Evolutionary conservation across 305 asterid genomes (phyloP).

Genomic region (Stenogyne calaminthoides): DNA sequence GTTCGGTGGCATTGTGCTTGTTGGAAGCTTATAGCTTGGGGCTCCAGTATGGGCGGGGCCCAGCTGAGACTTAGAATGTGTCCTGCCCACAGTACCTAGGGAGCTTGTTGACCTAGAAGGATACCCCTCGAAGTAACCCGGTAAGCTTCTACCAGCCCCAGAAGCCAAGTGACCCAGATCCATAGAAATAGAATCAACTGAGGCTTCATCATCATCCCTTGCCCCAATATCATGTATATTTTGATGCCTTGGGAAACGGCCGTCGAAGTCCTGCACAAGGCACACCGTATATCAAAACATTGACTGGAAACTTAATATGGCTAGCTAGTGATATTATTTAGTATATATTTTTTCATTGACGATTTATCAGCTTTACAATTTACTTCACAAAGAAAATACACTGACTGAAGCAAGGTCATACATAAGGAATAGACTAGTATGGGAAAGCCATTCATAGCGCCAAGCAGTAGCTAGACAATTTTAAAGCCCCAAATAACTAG

Average conservation of each 20-base stretch:
- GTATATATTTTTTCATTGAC: not conserved
- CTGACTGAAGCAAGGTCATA: conserved; percentile 17
- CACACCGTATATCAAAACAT: conserved; percentile 14
- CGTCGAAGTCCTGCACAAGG: conserved; percentile 54
- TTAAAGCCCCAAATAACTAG: not conserved
- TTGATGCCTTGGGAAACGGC: conserved; percentile 46
- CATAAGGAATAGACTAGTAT: not conserved
- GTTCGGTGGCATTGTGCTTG: conserved; percentile 41
- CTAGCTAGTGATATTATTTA: not conserved
- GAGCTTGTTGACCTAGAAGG: conserved; percentile 46
- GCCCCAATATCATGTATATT: conserved; percentile 42
- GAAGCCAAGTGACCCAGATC: conserved; percentile 43
- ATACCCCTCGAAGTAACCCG: conserved; percentile 53
- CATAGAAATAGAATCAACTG: conserved; percentile 53
- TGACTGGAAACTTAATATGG: conserved; percentile 10
- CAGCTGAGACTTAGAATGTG: conserved; percentile 47
- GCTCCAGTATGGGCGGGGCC: conserved; percentile 47
- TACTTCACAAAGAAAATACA: not conserved
- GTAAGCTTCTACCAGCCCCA: conserved; percentile 41
- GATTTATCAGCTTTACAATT: not conserved
- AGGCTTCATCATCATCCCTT: conserved; percentile 59
- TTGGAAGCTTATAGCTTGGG: conserved; percentile 40
- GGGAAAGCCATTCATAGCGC: not conserved
- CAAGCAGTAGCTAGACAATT: not conserved
- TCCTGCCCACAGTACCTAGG: conserved; percentile 39